A percentile compares a stretch with the other conserved stretches of the same genome.
Evolutionary conservation across 441 rosid species (phyloP).

Genomic region (Mallotus repandus): DNA sequence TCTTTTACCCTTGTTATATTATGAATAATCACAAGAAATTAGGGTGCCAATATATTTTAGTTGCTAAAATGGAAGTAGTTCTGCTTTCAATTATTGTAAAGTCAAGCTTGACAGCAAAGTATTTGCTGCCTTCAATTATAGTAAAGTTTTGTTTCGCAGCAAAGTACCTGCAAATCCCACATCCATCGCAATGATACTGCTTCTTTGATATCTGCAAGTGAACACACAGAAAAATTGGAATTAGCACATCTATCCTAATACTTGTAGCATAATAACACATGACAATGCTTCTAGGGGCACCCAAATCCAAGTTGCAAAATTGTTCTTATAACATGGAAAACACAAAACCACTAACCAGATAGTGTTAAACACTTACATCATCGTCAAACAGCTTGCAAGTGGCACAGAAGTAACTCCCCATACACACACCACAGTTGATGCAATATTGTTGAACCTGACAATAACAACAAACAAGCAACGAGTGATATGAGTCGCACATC

Average conservation of each 20-base stretch:
- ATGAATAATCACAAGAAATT: neutral
- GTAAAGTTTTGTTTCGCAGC: conserved; percentile 1
- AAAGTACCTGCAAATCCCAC: conserved; percentile 90
- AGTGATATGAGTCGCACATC: neutral
- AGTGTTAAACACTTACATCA: conserved; percentile 54
- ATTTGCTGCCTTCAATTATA: neutral
- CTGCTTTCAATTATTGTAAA: too few species aligned
- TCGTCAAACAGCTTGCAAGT: conserved; percentile 86
- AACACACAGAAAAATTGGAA: conserved; percentile 12
- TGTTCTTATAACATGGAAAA: neutral
- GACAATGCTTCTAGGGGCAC: neutral
- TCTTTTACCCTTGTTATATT: neutral
- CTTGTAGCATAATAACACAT: neutral
- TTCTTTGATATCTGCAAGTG: conserved; percentile 67
- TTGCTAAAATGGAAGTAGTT: neutral
- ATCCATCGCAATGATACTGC: conserved; percentile 82
- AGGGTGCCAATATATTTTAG: neutral
- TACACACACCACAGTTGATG: conserved; percentile 79
- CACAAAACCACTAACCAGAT: neutral
- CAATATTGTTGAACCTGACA: conserved; percentile 70
- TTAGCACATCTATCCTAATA: conserved; percentile 1
- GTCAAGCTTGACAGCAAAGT: too few species aligned
- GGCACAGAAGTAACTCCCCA: conserved; percentile 81
- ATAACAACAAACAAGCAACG: conserved; percentile 18
- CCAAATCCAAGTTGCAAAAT: neutral